Conservation (phyloP, 140 eudicot species). For the Bidens hawaiensis region DNA sequence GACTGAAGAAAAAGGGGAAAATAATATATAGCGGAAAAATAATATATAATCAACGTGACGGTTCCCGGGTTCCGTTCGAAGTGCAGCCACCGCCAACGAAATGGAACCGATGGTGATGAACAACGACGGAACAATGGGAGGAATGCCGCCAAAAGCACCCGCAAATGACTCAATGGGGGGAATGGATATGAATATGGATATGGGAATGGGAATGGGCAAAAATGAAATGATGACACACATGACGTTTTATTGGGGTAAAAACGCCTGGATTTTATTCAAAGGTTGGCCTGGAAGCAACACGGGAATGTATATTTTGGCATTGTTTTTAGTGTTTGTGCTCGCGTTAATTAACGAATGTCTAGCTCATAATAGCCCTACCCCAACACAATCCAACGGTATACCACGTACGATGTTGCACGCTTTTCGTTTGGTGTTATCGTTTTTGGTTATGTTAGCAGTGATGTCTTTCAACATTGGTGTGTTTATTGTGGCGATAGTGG, state of each 20-base stretch:
- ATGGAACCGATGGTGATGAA: slow-evolving; percentile 23
- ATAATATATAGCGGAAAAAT: slow-evolving; percentile 18
- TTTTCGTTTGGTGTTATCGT: slow-evolving; percentile 60
- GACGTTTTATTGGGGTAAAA: slow-evolving; percentile 79
- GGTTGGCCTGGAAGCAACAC: slow-evolving; percentile 59
- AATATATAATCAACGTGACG: no score
- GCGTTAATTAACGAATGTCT: slow-evolving; percentile 59
- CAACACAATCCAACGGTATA: slow-evolving; percentile 23
- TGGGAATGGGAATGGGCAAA: slow-evolving; percentile 8
- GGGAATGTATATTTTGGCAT: slow-evolving; percentile 43
- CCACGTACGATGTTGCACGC: slow-evolving; percentile 47
- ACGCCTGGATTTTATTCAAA: slow-evolving; percentile 49
- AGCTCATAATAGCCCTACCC: slow-evolving; percentile 34
- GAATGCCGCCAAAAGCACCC: slow-evolving; percentile 28
- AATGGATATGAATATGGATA: slow-evolving; percentile 16
- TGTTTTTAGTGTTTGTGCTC: slow-evolving; percentile 43
- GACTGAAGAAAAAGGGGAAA: background rate
- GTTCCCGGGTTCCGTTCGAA: slow-evolving; percentile 27
- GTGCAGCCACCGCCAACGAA: slow-evolving; percentile 22
- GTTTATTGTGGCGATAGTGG: slow-evolving; percentile 53
- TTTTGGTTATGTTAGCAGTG: slow-evolving; percentile 68
- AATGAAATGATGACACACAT: slow-evolving; percentile 50
- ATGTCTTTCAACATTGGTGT: slow-evolving; percentile 79
- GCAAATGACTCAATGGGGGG: slow-evolving; percentile 11
- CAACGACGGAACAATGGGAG: slow-evolving; percentile 29